Evolutionary conservation across 345 rosid species (phyloP).

Genomic region (Angophora floribunda): DNA sequence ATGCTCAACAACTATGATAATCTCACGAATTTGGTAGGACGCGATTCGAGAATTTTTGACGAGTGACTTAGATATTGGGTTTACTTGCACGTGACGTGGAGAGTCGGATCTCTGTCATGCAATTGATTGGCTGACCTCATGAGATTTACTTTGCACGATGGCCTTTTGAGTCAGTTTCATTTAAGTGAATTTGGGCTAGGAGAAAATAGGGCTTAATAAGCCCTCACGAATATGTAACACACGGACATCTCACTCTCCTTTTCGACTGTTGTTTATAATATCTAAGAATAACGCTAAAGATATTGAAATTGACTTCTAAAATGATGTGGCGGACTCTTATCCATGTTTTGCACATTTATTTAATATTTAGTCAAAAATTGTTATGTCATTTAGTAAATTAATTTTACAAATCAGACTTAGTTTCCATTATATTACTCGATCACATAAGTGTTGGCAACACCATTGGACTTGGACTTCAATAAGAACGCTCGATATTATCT

Average conservation of each 20-base stretch:
- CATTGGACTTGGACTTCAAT: not conserved
- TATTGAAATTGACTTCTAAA: not conserved
- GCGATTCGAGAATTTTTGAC: not conserved
- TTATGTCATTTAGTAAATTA: not conserved
- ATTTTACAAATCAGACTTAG: not conserved
- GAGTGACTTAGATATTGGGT: not conserved
- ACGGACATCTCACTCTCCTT: accelerated
- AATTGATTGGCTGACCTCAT: not conserved
- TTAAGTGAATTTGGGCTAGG: not conserved
- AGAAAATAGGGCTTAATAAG: not conserved
- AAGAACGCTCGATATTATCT: not conserved
- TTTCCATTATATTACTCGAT: not conserved
- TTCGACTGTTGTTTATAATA: not conserved
- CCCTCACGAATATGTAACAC: not conserved
- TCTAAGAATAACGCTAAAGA: not conserved
- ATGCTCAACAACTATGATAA: not conserved
- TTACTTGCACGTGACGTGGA: not conserved
- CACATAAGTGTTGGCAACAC: not conserved
- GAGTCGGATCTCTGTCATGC: not conserved
- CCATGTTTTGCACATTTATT: not conserved
- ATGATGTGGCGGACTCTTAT: not conserved
- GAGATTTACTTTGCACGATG: not conserved
- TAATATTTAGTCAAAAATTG: not conserved
- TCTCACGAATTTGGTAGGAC: not conserved
- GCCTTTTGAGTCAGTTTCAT: not conserved